Base-by-base conservation (phyloP, 495 filamentous ascomycete genomes). In the Hyaloscypha hepaticicola region DNA sequence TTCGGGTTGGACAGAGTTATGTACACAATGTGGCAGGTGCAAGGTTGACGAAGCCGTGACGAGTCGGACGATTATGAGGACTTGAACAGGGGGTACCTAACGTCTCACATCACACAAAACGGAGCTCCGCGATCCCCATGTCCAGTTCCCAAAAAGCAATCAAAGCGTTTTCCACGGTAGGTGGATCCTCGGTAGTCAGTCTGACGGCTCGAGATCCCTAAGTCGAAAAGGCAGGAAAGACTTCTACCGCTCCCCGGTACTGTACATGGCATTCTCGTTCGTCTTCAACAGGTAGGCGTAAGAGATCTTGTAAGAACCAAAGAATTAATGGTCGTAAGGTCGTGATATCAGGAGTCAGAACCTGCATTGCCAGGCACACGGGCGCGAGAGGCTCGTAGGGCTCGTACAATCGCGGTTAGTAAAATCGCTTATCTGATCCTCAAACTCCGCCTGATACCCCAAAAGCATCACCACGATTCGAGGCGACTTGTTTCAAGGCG, bases 271-370 rank as follows among this genome's bases (percentile, higher is more conserved):
- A 14, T 45, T 16, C 38, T 45, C 38, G 5, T 45, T 45, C 11
- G 19, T 45, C 38, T 14, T 14, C 38, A 24, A 53, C 50, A 53
- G 50, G n/a, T 16, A 24, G 16, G 8, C 3, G 50, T 53, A 53
- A 53, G 50, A 53, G 50, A 53, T 2, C 3, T 26, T 28, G 50
- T 53, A 28, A 53, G 50, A 53, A 4, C 50, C 50, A 53, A 53
- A 28, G 38, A 45, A 45, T 45, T 11, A 14, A 45, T 3, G 38
- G 38, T 16, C 38, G 19, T 9, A 45, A 45, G 9, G 38, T 45
- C 38, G 1, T 16, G 38, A 45, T 45, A 8, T 45, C 38, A 45
- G 38, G 38, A 45, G 38, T 16, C 38, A 45, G 38, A 16, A 45
- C 38, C 38, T 45, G 38, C 38, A 45, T 9, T 4, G 5, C 12